Base-by-base conservation (phyloP, 176 grass and related monocot genomes). In the Carex myosuroides region DNA sequence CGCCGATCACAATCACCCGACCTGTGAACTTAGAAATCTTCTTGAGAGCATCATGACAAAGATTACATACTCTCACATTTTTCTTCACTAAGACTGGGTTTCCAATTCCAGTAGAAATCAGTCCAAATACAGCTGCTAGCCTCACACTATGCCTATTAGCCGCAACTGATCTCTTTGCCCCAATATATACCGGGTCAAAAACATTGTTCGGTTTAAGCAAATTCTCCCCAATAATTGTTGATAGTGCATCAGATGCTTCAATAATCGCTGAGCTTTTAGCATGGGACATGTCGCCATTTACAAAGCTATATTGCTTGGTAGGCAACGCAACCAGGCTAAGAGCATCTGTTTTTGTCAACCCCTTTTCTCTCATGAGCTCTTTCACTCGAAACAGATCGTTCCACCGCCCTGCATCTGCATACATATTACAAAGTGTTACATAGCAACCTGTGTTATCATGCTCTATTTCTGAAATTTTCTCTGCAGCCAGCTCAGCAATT, bases 361-460 rank as follows among this genome's bases (percentile, higher is more conserved):
- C 95, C 80, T 94, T 87, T 20, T 92, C 87, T 41, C 78, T 91
- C 95, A 92, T 98, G 39, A 87, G 73, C 59, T 83, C 89, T 84
- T 41, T 88, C 79, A 98, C 57, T 52, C 87, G 91, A 60, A 88
- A 81, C 2, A 87, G 81, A 91, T 98, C 90, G 12, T 89, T 70
- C 92, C 87, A 91, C 87, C 86, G 90, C 53, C 89, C 79, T 1
- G 84, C 90, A 90, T 93, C 92, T 22, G 90, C 86, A 81, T 98
- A 94, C 92, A 98, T 93, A 13, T 83, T 87, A 37, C 84, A 91
- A 37, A 98, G 82, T 60, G 85, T n/a, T 71, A 94, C 69, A 52
- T 94, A 94, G 67, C 95, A 98, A 20, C 95, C 95, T 3, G 95
- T 98, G 65, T 91, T 94, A 39, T 98, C 86, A 87, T 98, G 92